Conservation (phyloP, 2,329 filamentous ascomycete species). For the Triangularia verruculosa region DNA sequence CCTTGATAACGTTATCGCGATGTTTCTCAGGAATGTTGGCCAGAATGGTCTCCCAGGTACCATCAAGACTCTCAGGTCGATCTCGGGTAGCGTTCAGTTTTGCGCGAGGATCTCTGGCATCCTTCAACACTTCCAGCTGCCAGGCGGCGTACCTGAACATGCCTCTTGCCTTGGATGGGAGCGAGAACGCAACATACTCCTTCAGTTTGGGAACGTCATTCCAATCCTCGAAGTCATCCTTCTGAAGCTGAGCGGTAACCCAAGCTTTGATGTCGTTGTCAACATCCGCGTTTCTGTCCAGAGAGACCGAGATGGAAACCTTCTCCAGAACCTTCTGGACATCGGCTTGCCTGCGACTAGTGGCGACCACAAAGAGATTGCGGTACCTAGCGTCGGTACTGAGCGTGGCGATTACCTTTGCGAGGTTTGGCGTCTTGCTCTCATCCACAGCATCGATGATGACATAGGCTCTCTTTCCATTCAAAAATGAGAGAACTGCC, state of each 20-base stretch:
- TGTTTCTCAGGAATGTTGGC: slow-evolving; percentile 10
- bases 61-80: slow-evolving; percentile 17
- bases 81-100: slow-evolving; percentile 5
- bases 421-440: slow-evolving; percentile 16
- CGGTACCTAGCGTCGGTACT: slow-evolving; percentile 13
- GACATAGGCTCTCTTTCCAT: slow-evolving; percentile 14
- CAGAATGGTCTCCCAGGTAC: slow-evolving; percentile 21
- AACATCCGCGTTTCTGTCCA: slow-evolving; percentile 13
- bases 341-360: slow-evolving; percentile 23
- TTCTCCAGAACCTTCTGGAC: slow-evolving; percentile 13
- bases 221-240: slow-evolving; percentile 11
- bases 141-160: slow-evolving; percentile 27
- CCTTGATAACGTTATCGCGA: neutral
- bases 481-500: slow-evolving; percentile 4
- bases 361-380: slow-evolving; percentile 20
- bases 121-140: slow-evolving; percentile 19
- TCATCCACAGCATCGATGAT: slow-evolving; percentile 28
- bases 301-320: slow-evolving; percentile 6
- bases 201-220: neutral
- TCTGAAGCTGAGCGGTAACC: slow-evolving; percentile 5
- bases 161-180: slow-evolving; percentile 14
- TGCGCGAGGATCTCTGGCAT: neutral
- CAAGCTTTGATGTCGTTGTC: slow-evolving; percentile 16
- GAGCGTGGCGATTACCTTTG: slow-evolving; percentile 15
- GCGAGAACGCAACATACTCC: slow-evolving; percentile 2